Base-by-base conservation (phyloP, 2,329 filamentous ascomycete genomes). In the Ophiocordyceps polyrhachis-furcata region DNA sequence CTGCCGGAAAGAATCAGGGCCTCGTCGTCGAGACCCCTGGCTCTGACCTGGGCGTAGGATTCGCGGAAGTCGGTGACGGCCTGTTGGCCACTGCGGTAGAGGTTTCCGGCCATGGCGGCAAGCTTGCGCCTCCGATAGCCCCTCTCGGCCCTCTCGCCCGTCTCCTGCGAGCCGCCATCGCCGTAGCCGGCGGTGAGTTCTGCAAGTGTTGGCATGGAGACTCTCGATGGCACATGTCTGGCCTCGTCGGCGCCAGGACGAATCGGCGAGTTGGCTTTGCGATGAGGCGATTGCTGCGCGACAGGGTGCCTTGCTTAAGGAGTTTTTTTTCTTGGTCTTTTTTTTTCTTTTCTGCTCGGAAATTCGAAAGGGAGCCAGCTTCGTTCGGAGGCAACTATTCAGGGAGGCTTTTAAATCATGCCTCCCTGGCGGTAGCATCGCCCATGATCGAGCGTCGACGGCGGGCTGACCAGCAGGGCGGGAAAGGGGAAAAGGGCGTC, bases 91-190 rank as follows among this genome's bases (percentile, higher is more conserved):
- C 67, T 73, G 41, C 70, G 66, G 54, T 78, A 78, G 41, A 76
- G 56, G 44, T 60, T 74, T 17, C 70, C 70, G 1, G 74, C 74
- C 64, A 77, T 68, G 40, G 71, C 73, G 3, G 82, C 84, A 40
- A 95, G 66, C 67, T 81, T 93, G 61, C 73, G 81, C 53, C 89
- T 72, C 51, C 85, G 69, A n/a, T 76, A 72, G 1, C 87, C 86
- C 32, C 74, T 71, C 62, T 87, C 74, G 17, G 66, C 62, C 35
- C 60, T 48, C 35, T 54, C 53, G 5, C 47, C 48, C 31, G 49
- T 47, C 47, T 55, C 54, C 38, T 54, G 49, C 23, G 48, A 45
- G 5, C 53, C 50, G 43, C 60, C 46, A 8, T 21, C 35, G 51
- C 57, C 52, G 54, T 63, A 56, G 45, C 53, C 53, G 44, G 51